Percentiles rank a stretch among this genome's conserved stretches.
Conservation (phyloP, 768 basidiomycete species). For the Heimioporus sp. region DNA sequence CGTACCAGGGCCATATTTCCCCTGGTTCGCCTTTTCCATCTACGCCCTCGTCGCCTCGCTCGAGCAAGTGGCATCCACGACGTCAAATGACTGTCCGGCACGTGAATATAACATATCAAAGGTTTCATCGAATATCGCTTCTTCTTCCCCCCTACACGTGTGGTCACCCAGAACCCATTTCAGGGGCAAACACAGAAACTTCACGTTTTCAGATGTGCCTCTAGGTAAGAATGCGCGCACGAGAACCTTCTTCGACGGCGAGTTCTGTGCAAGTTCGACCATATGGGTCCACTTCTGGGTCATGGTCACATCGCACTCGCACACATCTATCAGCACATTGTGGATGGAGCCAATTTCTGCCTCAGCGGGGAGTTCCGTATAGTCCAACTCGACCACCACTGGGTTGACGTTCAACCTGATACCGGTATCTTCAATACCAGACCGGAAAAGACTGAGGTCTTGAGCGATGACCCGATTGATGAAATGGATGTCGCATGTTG, state of each 20-base stretch:
- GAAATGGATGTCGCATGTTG: constrained; percentile 23
- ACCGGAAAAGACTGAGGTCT: constrained; percentile 13
- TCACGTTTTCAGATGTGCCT: constrained; percentile 23
- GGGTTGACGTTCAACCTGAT: constrained; percentile 1
- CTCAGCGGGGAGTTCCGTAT: constrained; percentile 16
- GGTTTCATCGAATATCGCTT: constrained; percentile 15
- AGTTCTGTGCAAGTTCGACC: constrained; percentile 27
- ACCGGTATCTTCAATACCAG: constrained; percentile 15
- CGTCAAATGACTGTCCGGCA: constrained; percentile 11
- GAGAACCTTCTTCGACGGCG: constrained; percentile 20
- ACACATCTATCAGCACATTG: constrained; percentile 14
- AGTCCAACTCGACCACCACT: constrained; percentile 28
- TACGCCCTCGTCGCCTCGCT: constrained; percentile 12
- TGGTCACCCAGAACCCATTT: constrained; percentile 12
- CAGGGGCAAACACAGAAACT: constrained; percentile 25
- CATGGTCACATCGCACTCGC: constrained; percentile 21
- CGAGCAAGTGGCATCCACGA: constrained; percentile 24
- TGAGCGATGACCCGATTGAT: constrained; percentile 23
- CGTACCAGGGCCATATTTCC: background rate
- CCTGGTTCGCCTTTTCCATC: constrained; percentile 10
- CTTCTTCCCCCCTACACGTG: constrained; percentile 8
- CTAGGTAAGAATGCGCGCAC: constrained; percentile 28
- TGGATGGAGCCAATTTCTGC: constrained; percentile 16
- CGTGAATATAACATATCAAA: constrained; percentile 28
- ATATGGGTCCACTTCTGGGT: constrained; percentile 25